phyloP scores from a whole-genome alignment of 371 early-diverging fungal genomes.

The Actinomucor elegans region DNA sequence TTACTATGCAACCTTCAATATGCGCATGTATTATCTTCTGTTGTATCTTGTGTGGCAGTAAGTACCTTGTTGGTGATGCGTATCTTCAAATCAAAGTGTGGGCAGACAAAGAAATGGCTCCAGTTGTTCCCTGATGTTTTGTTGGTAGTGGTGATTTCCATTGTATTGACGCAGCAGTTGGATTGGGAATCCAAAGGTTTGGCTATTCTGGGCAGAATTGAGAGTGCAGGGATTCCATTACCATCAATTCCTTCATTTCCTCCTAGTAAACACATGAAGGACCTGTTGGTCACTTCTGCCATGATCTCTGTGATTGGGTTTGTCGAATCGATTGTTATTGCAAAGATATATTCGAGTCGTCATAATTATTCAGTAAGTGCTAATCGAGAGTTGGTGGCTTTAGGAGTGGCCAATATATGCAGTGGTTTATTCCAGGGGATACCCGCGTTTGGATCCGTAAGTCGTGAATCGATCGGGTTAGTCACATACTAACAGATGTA shows the following conservation, averaged over 20 bases:
- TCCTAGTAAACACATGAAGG: constrained; percentile 60
- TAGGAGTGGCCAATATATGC: constrained; percentile 82
- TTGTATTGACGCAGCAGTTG: constrained; percentile 58
- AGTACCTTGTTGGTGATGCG: constrained; percentile 62
- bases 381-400: constrained; percentile 93
- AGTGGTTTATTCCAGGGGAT: constrained; percentile 83
- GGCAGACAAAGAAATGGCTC: constrained; percentile 42
- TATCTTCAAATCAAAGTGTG: constrained; percentile 54
- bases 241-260: constrained; percentile 66
- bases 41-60: constrained; percentile 69
- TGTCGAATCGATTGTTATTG: constrained; percentile 89
- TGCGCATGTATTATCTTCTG: constrained; percentile 68
- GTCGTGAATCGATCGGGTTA: constrained; percentile 3
- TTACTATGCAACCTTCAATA: constrained; percentile 50
- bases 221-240: constrained; percentile 58
- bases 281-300: constrained; percentile 57
- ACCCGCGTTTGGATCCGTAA: constrained; percentile 87
- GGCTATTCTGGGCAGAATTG: constrained; percentile 71
- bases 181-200: constrained; percentile 73
- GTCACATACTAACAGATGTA: neutral
- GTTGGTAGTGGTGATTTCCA: constrained; percentile 72
- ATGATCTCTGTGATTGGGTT: constrained; percentile 92
- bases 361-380: constrained; percentile 89
- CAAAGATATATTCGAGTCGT: constrained; percentile 87
- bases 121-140: constrained; percentile 89